A percentile compares a stretch with the other conserved stretches of the same genome.
phyloP scores from a whole-genome alignment of 1,284 basidiomycete genomes.

The Tremellales sp. region DNA sequence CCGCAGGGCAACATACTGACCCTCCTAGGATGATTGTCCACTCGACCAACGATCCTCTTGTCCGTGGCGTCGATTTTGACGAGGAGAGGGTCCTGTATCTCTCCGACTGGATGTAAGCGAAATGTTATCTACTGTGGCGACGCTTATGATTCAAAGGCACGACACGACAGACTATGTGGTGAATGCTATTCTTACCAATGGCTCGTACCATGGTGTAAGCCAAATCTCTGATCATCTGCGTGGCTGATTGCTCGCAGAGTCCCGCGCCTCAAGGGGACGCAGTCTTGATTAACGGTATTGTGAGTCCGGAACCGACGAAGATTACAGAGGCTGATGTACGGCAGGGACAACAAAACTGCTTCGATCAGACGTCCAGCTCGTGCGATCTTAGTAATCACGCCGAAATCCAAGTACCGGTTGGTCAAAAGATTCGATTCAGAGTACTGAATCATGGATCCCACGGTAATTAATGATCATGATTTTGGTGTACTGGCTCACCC shows the following conservation, averaged over 20 bases:
- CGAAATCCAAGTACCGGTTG: constrained; percentile 16
- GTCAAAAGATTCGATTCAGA: constrained; percentile 19
- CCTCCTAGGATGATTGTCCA: constrained; percentile 25
- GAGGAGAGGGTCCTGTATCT: constrained; percentile 25
- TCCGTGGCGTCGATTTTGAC: constrained; percentile 22
- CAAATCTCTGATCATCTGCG: background rate
- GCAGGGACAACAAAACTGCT: constrained; percentile 13
- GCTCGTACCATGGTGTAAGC: constrained; percentile 22
- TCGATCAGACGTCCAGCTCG: constrained; percentile 3
- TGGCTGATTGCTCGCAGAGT: constrained; percentile 4
- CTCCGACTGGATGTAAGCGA: constrained; percentile 30
- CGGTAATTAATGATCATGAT: constrained; percentile 5
- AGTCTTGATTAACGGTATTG: constrained; percentile 31
- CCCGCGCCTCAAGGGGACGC: constrained; percentile 18
- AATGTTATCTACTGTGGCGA: background rate
- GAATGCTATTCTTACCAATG: constrained; percentile 11
- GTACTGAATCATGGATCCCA: constrained; percentile 27
- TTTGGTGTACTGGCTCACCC: background rate
- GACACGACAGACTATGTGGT: constrained; percentile 25
- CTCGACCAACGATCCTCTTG: constrained; percentile 20
- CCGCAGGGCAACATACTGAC: background rate
- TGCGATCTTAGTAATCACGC: constrained; percentile 4
- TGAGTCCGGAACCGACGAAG: constrained; percentile 4
- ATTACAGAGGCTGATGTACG: background rate
- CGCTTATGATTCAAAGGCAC: constrained; percentile 14